These are phyloP conservation scores for Heterobasidion irregulare DNA, from an alignment of 1,284 basidiomycete species.

Conservation along the genomic window DNA sequence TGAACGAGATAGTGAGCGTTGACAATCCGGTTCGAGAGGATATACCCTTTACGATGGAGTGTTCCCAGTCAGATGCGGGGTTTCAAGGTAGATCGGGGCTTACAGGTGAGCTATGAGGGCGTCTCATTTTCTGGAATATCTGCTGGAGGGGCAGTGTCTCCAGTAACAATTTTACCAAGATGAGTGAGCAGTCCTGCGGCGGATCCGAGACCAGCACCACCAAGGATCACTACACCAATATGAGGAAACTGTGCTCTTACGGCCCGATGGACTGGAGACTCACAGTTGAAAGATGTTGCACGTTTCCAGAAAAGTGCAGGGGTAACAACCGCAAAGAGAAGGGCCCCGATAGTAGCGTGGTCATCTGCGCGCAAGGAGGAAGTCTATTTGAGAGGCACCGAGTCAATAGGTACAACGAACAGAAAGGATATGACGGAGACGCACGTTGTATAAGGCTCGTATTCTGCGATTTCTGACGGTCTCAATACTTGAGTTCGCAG, in stretches of 20 bases:
- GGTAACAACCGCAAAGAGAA: slow-evolving; percentile 51
- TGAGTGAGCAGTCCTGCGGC: slow-evolving; percentile 50
- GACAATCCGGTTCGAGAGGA: no score
- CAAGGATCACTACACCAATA: slow-evolving; percentile 44
- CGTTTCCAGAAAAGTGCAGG: slow-evolving; percentile 65
- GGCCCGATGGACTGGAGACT: slow-evolving; percentile 13
- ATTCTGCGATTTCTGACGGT: slow-evolving; percentile 32
- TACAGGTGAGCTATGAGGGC: background rate
- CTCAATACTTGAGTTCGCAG: slow-evolving; percentile 29
- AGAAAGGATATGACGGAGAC: slow-evolving; percentile 7
- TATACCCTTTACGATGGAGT: no score
- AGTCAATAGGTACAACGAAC: background rate
- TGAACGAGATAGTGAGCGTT: no score
- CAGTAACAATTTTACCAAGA: slow-evolving; percentile 38
- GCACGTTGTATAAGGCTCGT: slow-evolving; percentile 47
- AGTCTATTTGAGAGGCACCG: slow-evolving; percentile 27
- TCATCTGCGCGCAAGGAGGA: slow-evolving; percentile 53
- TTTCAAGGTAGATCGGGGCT: background rate
- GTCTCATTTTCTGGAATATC: slow-evolving; percentile 1
- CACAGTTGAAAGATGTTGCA: slow-evolving; percentile 47
- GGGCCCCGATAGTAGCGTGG: slow-evolving; percentile 59
- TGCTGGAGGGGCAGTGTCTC: slow-evolving; percentile 36
- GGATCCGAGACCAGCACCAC: slow-evolving; percentile 62
- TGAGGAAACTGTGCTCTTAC: background rate
- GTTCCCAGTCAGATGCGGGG: no score